Conservation (phyloP, 495 filamentous ascomycete species). For the Penicillium alfredii region DNA sequence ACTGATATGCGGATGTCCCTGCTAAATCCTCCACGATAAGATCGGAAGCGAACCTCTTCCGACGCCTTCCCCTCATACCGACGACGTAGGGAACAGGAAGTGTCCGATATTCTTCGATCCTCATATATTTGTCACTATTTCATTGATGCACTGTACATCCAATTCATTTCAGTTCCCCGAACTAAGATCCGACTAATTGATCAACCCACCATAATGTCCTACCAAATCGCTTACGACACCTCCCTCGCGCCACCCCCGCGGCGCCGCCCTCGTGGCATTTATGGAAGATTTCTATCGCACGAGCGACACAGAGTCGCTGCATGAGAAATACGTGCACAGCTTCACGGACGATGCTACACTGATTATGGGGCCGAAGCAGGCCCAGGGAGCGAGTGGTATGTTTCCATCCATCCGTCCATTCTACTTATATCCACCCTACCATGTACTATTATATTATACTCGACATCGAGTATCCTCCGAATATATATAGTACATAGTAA, state of each 20-base stretch:
- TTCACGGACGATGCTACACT: conserved; percentile 53
- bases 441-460: no score
- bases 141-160: no score
- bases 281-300: conserved; percentile 54
- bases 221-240: conserved; percentile 30
- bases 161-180: no score
- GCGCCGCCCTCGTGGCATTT: conserved; percentile 36
- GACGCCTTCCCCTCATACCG: background rate
- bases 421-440: background rate
- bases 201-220: no score
- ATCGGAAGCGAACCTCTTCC: background rate
- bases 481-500: no score
- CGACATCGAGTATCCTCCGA: no score
- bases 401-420: conserved; percentile 2
- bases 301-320: conserved; percentile 50
- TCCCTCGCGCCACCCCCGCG: conserved; percentile 27
- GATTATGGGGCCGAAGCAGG: conserved; percentile 51
- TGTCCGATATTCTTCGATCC: no score
- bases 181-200: no score
- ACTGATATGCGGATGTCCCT: no score
- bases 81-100: no score
- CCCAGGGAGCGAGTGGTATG: conserved; percentile 45
- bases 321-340: conserved; percentile 48
- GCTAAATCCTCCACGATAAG: no score
- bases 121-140: no score